Evolutionary conservation across 805 yeast species (phyloP).

Genomic region (Lipomyces yamadae): DNA sequence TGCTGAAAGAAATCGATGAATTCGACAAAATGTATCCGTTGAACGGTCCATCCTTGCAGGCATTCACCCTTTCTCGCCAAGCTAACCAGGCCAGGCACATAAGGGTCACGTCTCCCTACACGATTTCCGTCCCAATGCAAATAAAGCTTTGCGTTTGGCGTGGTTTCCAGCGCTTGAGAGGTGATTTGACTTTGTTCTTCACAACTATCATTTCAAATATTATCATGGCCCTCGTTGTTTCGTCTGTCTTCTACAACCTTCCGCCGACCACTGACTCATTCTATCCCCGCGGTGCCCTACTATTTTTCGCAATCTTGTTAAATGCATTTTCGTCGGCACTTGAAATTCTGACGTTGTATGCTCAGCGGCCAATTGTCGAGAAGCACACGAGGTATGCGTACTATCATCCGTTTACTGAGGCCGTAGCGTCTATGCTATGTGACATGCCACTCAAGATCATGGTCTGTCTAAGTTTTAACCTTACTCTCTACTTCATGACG

Average conservation of each 20-base stretch:
- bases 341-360: conserved; percentile 53
- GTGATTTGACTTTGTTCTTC: conserved; percentile 59
- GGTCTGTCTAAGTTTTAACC: conserved; percentile 52
- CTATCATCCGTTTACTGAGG: conserved; percentile 76
- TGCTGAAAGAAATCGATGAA: conserved; percentile 54
- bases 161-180: conserved; percentile 55
- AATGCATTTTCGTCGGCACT: conserved; percentile 54
- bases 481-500: conserved; percentile 63
- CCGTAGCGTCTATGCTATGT: conserved; percentile 63
- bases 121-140: conserved; percentile 56
- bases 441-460: conserved; percentile 66
- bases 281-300: conserved; percentile 64
- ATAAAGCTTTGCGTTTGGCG: conserved; percentile 44
- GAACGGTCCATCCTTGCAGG: conserved; percentile 39
- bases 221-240: conserved; percentile 63
- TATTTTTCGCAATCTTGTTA: conserved; percentile 53
- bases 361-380: conserved; percentile 62
- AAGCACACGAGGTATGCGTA: conserved; percentile 75
- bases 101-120: conserved; percentile 51
- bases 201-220: conserved; percentile 55
- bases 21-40: conserved; percentile 35
- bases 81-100: conserved; percentile 49
- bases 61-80: conserved; percentile 43
- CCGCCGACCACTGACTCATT: conserved; percentile 59
- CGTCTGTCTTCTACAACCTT: conserved; percentile 64